Evolutionary conservation across 2,329 filamentous ascomycete genomes (phyloP).

Genomic region (Alternaria triticina): DNA sequence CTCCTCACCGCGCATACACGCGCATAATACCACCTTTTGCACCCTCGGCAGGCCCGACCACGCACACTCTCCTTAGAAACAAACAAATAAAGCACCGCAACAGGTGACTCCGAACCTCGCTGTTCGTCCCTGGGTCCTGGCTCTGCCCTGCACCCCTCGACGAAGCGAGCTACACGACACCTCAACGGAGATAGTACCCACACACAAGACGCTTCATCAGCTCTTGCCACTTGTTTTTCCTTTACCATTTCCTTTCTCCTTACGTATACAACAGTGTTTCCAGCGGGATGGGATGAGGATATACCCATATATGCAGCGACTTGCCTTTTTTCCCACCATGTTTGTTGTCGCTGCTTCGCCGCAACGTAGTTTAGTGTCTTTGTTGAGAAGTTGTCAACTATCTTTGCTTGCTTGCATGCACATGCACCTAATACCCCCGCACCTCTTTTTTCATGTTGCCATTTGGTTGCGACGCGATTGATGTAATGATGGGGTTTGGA

Average conservation of each 20-base stretch:
- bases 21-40: not conserved
- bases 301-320: constrained; percentile 23
- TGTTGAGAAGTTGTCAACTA: not conserved
- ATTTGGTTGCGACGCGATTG: constrained; percentile 11
- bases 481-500: constrained; percentile 9
- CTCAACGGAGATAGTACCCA: constrained; percentile 34
- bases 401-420: not conserved
- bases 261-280: constrained; percentile 21
- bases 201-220: not conserved
- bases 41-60: constrained; percentile 36
- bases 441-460: not conserved
- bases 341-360: not conserved
- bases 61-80: constrained; percentile 30
- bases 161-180: constrained; percentile 45
- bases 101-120: constrained; percentile 50
- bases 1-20: not conserved
- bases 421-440: constrained; percentile 12
- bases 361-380: constrained; percentile 4
- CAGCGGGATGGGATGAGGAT: constrained; percentile 29
- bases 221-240: not conserved
- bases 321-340: constrained; percentile 1
- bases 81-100: constrained; percentile 39
- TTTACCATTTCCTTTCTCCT: constrained; percentile 14
- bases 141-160: constrained; percentile 8
- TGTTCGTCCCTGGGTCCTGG: not conserved